Conservation (phyloP, 1,284 basidiomycete species). For the Volvariella volvacea region DNA sequence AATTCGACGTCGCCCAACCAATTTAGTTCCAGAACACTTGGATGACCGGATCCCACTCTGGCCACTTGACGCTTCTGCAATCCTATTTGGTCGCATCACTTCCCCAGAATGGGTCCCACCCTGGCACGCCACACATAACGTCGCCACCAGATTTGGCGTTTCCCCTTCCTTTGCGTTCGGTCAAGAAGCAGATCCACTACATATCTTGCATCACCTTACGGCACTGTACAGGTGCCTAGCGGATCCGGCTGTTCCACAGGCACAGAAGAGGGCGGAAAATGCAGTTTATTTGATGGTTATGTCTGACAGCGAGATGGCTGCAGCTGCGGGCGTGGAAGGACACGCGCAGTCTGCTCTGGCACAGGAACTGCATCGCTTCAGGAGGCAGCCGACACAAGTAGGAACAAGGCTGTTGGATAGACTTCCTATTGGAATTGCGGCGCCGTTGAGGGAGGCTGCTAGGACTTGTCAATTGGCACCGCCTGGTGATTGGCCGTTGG, state of each 20-base stretch:
- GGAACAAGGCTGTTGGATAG: constrained; percentile 31
- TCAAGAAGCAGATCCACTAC: constrained; percentile 41
- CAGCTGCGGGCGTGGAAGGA: constrained; percentile 30
- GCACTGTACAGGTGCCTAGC: constrained; percentile 50
- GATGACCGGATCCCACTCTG: constrained; percentile 65
- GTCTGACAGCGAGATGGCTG: constrained; percentile 15
- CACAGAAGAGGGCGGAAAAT: constrained; percentile 56
- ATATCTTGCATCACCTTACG: constrained; percentile 42
- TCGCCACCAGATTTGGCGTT: constrained; percentile 44
- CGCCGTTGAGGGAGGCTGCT: constrained; percentile 80
- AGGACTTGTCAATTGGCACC: constrained; percentile 78
- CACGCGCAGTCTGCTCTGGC: too few relatives aligned
- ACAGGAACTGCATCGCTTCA: too few relatives aligned
- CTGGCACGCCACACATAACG: constrained; percentile 42
- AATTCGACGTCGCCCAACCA: constrained; percentile 4
- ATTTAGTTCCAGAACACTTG: constrained; percentile 35
- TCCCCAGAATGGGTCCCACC: constrained; percentile 61
- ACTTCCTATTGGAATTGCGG: constrained; percentile 68
- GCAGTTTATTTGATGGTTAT: constrained; percentile 59
- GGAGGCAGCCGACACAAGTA: not conserved
- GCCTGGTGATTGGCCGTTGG: constrained; percentile 62
- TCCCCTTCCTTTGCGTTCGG: constrained; percentile 57
- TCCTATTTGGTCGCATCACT: constrained; percentile 57
- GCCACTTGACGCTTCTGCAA: constrained; percentile 60
- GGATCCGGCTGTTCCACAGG: constrained; percentile 40